Evolutionary conservation across 768 basidiomycete species (phyloP), one percentile per base, ranked within the genome.

Genomic region (Candolleomyces efflorescens): DNA sequence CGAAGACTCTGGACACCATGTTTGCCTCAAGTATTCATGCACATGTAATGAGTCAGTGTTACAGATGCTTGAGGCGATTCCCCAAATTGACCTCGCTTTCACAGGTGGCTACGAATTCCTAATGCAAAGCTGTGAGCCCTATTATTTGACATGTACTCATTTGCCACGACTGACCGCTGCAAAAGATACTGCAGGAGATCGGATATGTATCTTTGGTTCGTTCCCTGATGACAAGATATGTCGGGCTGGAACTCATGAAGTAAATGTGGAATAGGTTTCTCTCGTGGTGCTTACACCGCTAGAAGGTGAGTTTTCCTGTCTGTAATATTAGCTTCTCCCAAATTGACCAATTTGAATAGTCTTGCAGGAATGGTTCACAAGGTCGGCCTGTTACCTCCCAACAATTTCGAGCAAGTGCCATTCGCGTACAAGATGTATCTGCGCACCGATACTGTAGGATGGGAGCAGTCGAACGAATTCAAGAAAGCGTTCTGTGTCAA

Each of bases 391-490:
- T 71, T 82, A 10, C 78, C 78, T 0, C 69, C 75, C 7, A 71
- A 75, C 60, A 81, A 81, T 60, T 64, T 69, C 60, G 78, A 87
- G 60, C 82, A 85, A 69, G 77, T 86, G 2, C 81, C 82, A 0
- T 84, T 87, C 56, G 84, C 84, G 11, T 86, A 82, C 68, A 78
- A 79, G 61, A 83, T 87, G 78, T 87, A 79, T 68, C 75, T 75
- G 1, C 74, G 75, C 1, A 74, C 80, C 1, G 82, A 88, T 59
- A 63, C 75, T 1, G 57, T 71, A 9, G 78, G 82, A 3, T 78
- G 77, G 75, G 70, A 73, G 44, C 75, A 79, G 65, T 79, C 80
- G 1, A 74, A 73, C 23, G 76, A 76, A 5, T 86, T 86, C 75
- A 85, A 83, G 68, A 73, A 74, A 27, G 75, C 81, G 0, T 84